These are phyloP conservation scores for Pythium oligandrum DNA, from an alignment of 352 stramenopile species.

Conservation along the genomic window DNA sequence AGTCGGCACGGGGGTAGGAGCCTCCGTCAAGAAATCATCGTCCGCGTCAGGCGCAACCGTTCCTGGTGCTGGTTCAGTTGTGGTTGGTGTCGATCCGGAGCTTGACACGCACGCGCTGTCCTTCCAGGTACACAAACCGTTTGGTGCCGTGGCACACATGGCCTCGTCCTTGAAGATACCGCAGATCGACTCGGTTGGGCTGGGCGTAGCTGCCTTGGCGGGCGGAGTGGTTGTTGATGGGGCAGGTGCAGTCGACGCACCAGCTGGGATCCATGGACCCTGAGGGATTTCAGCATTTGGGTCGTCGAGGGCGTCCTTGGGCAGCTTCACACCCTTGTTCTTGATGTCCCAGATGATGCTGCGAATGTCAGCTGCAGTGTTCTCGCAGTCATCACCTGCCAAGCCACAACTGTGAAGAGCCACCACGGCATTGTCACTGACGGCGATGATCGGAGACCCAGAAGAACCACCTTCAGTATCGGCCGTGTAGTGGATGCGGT, in stretches of 20 bases:
- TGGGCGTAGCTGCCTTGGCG: conserved; percentile 8
- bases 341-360: conserved; percentile 10
- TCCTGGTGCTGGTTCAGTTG: not conserved
- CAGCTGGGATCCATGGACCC: conserved; percentile 12
- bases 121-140: conserved; percentile 7
- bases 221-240: not conserved
- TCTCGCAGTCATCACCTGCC: conserved; percentile 6
- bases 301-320: conserved; percentile 11
- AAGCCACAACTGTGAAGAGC: conserved; percentile 20
- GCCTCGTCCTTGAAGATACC: conserved; percentile 11
- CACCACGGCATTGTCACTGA: conserved; percentile 12
- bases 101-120: conserved; percentile 8
- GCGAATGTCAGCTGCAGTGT: conserved; percentile 15
- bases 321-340: conserved; percentile 8
- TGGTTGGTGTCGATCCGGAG: not conserved
- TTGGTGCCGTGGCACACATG: conserved; percentile 7
- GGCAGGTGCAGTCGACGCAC: not conserved
- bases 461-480: conserved; percentile 19
- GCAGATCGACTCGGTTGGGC: conserved; percentile 11
- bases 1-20: no score
- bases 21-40: no score
- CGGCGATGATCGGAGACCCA: conserved; percentile 10
- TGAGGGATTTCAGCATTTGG: conserved; percentile 1
- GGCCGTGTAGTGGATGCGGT: conserved; percentile 16
- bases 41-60: no score